A percentile compares a stretch with the other conserved stretches of the same genome.
These are phyloP conservation scores for Russula ochroleuca DNA, from an alignment of 768 basidiomycete species.

Conservation along the genomic window DNA sequence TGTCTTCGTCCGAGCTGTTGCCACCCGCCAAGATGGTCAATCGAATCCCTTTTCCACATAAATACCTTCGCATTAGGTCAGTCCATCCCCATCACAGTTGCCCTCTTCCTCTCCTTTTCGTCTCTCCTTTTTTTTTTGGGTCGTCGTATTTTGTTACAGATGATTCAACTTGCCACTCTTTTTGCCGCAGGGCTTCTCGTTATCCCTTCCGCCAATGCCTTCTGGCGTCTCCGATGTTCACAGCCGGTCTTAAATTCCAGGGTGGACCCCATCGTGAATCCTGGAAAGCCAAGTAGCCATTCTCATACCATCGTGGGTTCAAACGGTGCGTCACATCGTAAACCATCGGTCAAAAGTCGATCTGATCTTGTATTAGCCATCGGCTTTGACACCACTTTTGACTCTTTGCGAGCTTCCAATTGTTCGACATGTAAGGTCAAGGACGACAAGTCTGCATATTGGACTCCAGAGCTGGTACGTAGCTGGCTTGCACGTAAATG, in stretches of 20 bases:
- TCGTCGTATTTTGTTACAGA: neutral
- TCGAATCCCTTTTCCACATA: slow-evolving; percentile 4
- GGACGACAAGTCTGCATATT: slow-evolving; percentile 25
- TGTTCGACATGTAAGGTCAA: slow-evolving; percentile 25
- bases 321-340: slow-evolving; percentile 8
- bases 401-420: slow-evolving; percentile 10
- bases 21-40: slow-evolving; percentile 7
- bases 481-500: neutral
- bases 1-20: neutral
- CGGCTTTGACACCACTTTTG: slow-evolving; percentile 15
- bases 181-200: slow-evolving; percentile 16
- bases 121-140: neutral
- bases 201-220: slow-evolving; percentile 17
- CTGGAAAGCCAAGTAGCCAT: slow-evolving; percentile 14
- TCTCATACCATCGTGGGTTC: slow-evolving; percentile 24
- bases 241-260: slow-evolving; percentile 18
- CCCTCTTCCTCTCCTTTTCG: neutral
- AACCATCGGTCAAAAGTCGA: neutral
- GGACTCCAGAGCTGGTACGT: slow-evolving; percentile 21
- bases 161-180: slow-evolving; percentile 4
- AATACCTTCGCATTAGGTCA: neutral
- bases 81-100: slow-evolving; percentile 6
- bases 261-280: slow-evolving; percentile 22
- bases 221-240: slow-evolving; percentile 22
- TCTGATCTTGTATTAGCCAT: slow-evolving; percentile 15